Percentiles rank a stretch among this genome's conserved stretches.
Evolutionary conservation across 2,329 filamentous ascomycete genomes (phyloP).

Genomic region (Chrysoporthe puriensis): DNA sequence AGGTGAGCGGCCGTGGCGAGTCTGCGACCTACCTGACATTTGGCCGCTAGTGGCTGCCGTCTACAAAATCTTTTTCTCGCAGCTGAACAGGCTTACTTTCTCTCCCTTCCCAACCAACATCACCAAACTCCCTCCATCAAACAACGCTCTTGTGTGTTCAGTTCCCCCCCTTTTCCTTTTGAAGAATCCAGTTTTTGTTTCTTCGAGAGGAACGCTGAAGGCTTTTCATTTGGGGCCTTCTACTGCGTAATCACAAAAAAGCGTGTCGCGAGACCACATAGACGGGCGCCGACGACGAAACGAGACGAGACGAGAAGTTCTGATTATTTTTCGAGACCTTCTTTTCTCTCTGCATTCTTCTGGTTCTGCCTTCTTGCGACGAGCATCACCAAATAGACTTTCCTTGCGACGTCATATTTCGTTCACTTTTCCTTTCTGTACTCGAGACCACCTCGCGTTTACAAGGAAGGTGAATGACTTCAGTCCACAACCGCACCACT

Average conservation of each 20-base stretch:
- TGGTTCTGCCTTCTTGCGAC: conserved; percentile 25
- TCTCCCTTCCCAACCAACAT: conserved; percentile 37
- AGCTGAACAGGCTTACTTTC: conserved; percentile 28
- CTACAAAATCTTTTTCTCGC: conserved; percentile 31
- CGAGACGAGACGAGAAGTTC: conserved; percentile 20
- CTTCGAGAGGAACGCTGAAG: conserved; percentile 47
- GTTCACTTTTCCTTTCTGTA: conserved; percentile 19
- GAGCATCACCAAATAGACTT: conserved; percentile 21
- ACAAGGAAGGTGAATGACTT: conserved; percentile 25
- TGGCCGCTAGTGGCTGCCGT: conserved; percentile 26
- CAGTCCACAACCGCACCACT: conserved; percentile 20
- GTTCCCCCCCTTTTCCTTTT: conserved; percentile 48
- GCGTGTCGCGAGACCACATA: conserved; percentile 26
- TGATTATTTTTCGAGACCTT: conserved; percentile 19
- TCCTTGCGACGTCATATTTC: conserved; percentile 19
- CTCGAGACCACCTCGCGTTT: conserved; percentile 21
- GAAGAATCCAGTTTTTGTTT: conserved; percentile 45
- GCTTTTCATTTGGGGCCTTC: conserved; percentile 31
- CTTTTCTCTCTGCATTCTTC: conserved; percentile 23
- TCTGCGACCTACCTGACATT: conserved; percentile 31
- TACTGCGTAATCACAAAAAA: conserved; percentile 19
- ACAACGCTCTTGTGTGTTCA: conserved; percentile 37
- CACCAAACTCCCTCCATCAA: conserved; percentile 29
- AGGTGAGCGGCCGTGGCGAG: background rate
- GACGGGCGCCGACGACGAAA: conserved; percentile 16